These are phyloP conservation scores for Vaccinium darrowii DNA, from an alignment of 148 eudicot genomes.

Conservation along the genomic window DNA sequence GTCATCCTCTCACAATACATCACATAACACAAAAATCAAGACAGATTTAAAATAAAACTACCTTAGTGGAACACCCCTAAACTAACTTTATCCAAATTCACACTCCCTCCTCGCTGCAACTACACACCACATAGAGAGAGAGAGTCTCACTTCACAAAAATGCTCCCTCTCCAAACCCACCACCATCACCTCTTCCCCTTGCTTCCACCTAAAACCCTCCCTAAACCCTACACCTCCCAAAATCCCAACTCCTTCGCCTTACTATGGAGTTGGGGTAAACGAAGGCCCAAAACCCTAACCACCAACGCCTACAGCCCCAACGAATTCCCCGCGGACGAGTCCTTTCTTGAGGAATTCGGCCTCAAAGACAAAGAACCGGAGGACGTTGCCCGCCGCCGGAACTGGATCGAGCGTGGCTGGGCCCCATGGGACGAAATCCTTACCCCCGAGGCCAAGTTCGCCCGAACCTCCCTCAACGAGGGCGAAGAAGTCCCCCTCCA, in stretches of 20 bases:
- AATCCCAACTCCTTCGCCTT: neutral
- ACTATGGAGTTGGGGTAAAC: no score
- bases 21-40: no score
- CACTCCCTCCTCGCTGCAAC: neutral
- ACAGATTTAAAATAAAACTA: no score
- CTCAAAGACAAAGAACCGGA: slow-evolving; percentile 64
- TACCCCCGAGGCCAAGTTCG: slow-evolving; percentile 82
- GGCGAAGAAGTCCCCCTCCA: slow-evolving; percentile 83
- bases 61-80: no score
- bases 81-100: neutral
- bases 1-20: no score
- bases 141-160: slow-evolving; percentile 15
- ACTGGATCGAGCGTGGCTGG: slow-evolving; percentile 94
- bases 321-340: slow-evolving; percentile 83
- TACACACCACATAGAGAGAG: no score
- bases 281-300: neutral
- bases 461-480: slow-evolving; percentile 67
- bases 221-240: slow-evolving; percentile 42
- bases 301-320: slow-evolving; percentile 48
- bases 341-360: slow-evolving; percentile 64
- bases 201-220: slow-evolving; percentile 30
- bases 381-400: slow-evolving; percentile 74
- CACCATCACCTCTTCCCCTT: slow-evolving; percentile 32
- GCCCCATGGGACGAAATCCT: slow-evolving; percentile 99
- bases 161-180: slow-evolving; percentile 61